Base-by-base conservation (phyloP, 1,284 basidiomycete genomes). In the Meira miltonrushii region DNA sequence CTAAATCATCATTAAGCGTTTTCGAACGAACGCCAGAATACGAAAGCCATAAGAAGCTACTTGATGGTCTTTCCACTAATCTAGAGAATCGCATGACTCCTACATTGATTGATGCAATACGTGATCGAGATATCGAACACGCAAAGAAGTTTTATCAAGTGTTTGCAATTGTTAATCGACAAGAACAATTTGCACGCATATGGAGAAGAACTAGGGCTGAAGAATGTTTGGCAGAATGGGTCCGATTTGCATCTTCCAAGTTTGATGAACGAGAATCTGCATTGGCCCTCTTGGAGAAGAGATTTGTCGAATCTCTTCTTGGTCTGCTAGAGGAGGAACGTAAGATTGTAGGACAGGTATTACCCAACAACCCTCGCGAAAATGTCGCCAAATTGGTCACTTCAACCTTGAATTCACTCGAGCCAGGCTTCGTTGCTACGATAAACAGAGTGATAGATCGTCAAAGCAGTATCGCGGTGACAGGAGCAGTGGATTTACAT, bases 321-420 rank as follows among this genome's bases (percentile, higher is more conserved):
- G 66, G 57, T 2, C 37, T 71, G 43, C 57, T 71, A n/a, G 63
- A 62, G 17, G 65, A 69, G 37, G 69, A 71, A 21, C 59, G 65
- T n/a, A 51, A 65, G 15, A 60, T 57, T 15, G 57, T 61, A 2
- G 46, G 58, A 2, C 46, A 39, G 9, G 57, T 71, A 39, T 69
- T 71, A 23, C 43, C 57, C 1, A 12, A 21, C 1, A 55, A 69
- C 54, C 54, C 59, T 0, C 58, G 60, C 50, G 17, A 17, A 39
- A 61, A 58, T 21, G 54, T 60, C 8, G 58, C 60, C 40, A 57
- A 61, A 6, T 61, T 71, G 28, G 53, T 57, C 13, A 52, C 59
- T 2, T 40, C 59, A 38, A 48, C 61, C 38, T 19, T 67, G 0
- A 44, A 39, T 23, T 39, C 44, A 5, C 60, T 71, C n/a, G 60